Evolutionary conservation across 1,284 basidiomycete genomes (phyloP), one percentile per base, ranked within the genome.

Genomic region (Papiliotrema laurentii): DNA sequence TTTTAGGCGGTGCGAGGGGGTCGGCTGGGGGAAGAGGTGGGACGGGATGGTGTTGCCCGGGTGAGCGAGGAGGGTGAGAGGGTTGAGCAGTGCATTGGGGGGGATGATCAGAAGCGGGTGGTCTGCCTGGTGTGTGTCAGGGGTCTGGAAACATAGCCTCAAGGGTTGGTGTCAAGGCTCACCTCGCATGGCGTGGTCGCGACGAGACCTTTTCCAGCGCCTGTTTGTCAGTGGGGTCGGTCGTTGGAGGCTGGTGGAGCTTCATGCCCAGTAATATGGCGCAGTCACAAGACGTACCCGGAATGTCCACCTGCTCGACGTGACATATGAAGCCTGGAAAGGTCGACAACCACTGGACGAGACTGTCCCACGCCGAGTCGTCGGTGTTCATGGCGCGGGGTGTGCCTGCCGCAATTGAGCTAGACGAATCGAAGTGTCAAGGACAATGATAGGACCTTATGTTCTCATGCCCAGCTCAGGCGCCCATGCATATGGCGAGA

Each of bases 161-260:
- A 18, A 5, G 43, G 3, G 21, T 14, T 38, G 22, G 21, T 11
- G 14, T 33, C 24, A 21, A 27, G 26, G 4, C 78, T 55, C 51
- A 82, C 82, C 33, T 73, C 61, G 53, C 81, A 77, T 28, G 75
- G 55, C 35, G 66, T 63, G 2, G 75, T 63, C 4, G 84, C 78
- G 64, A 85, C 85, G 24, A 91, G 75, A 10, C 87, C 87, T 69
- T 83, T 77, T 16, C 87, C 87, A 28, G 81, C 79, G 59, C 80
- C 84, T 85, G 45, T 18, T 10, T 6, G 34, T n/a, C 6, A 36
- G 34, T 7, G 19, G 30, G 14, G 34, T n/a, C 14, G 6, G 34
- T 9, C 34, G 10, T 36, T 11, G 9, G 14, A 36, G n/a, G 34
- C 9, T 11, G 6, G 34, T 6, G 34, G n/a, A n/a, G n/a, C n/a